A percentile compares a stretch with the other conserved stretches of the same genome.
These are phyloP conservation scores for Flaveria ramosissima DNA, from an alignment of 129 eudicot genomes.

Conservation along the genomic window DNA sequence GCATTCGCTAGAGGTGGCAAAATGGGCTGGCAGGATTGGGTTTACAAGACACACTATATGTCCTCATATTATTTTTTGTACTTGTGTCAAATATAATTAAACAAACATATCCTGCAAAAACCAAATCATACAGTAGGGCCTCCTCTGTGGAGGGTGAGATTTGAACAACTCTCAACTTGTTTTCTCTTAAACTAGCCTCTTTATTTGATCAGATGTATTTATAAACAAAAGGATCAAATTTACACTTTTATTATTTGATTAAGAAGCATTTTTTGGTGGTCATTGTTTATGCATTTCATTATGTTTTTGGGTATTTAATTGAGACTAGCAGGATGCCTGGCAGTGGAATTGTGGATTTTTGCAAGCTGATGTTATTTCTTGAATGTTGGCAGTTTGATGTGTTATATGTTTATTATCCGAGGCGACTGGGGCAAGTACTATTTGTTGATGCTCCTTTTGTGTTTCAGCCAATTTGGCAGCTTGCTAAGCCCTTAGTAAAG, in stretches of 20 bases:
- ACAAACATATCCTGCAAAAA: no score
- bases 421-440: conserved; percentile 76
- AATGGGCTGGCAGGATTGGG: no score
- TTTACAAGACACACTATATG: no score
- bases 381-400: conserved; percentile 82
- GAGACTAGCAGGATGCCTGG: not conserved
- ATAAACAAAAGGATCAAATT: not conserved
- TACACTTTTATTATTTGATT: not conserved
- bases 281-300: not conserved
- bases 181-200: no score
- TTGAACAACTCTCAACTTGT: no score
- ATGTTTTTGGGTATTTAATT: not conserved
- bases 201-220: not conserved
- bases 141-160: no score
- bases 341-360: conserved; percentile 2
- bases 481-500: conserved; percentile 76
- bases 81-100: no score
- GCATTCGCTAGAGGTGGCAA: not conserved
- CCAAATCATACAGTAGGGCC: no score
- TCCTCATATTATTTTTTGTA: no score
- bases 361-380: conserved; percentile 20
- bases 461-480: conserved; percentile 89
- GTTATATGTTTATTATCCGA: conserved; percentile 85
- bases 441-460: conserved; percentile 95
- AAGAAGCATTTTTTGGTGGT: conserved; percentile 8